Percentiles rank a stretch among this genome's conserved stretches.
Evolutionary conservation across 257 asterid genomes (phyloP).

Genomic region (Cruciata laevipes): DNA sequence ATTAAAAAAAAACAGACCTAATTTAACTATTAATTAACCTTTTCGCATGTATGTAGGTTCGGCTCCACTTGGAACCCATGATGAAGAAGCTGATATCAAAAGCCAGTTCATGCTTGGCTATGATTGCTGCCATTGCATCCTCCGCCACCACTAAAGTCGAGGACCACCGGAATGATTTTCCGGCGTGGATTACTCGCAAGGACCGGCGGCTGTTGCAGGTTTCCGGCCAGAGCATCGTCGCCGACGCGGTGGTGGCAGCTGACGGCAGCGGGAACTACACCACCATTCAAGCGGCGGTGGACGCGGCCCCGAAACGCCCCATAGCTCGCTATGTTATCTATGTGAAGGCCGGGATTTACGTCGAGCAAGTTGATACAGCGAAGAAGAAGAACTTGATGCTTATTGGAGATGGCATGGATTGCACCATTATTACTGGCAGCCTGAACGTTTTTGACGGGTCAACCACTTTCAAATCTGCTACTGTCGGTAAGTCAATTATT

Average conservation of each 20-base stretch:
- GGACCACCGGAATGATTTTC: conserved; percentile 11
- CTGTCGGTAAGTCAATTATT: conserved; percentile 25
- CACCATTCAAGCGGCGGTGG: conserved; percentile 21
- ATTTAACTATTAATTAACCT: too few species aligned
- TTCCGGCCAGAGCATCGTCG: conserved; percentile 7
- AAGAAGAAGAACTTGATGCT: conserved; percentile 28
- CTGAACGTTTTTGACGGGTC: conserved; percentile 27
- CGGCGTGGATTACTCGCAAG: conserved; percentile 18
- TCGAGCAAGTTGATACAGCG: conserved; percentile 22
- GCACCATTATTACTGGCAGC: conserved; percentile 28
- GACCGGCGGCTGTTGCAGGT: conserved; percentile 23
- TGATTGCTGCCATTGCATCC: conserved; percentile 16
- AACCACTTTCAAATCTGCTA: conserved; percentile 28
- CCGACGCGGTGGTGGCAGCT: conserved; percentile 28
- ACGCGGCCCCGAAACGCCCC: conserved; percentile 24
- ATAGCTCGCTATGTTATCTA: conserved; percentile 21
- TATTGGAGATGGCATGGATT: conserved; percentile 35
- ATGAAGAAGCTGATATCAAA: conserved; percentile 18
- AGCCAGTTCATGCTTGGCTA: conserved; percentile 24
- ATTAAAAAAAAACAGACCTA: too few species aligned
- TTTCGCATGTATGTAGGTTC: background rate
- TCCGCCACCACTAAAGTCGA: background rate
- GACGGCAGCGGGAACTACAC: conserved; percentile 32
- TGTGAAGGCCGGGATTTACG: conserved; percentile 26
- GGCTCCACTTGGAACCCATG: conserved; percentile 10